Percentiles rank a stretch among this genome's conserved stretches.
Evolutionary conservation across 2,329 filamentous ascomycete genomes (phyloP).

Genomic region (Colletotrichum shisoi): DNA sequence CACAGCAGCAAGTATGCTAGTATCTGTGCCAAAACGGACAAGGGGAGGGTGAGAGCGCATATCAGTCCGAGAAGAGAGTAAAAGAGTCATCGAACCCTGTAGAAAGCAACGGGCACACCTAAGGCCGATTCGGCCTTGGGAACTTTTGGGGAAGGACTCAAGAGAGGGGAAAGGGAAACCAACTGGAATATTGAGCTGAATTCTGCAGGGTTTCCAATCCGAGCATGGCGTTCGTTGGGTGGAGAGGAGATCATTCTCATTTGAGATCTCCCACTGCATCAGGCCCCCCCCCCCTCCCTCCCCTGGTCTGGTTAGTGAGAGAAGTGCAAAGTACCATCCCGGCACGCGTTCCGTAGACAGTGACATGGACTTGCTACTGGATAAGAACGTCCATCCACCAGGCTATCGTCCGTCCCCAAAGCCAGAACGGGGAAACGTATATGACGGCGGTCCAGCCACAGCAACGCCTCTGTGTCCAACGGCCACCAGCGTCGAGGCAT

Average conservation of each 20-base stretch:
- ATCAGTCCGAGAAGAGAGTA: not conserved
- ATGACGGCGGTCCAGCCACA: constrained; percentile 20
- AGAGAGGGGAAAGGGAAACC: constrained; percentile 24
- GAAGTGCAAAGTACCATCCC: constrained; percentile 13
- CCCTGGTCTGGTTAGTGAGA: not conserved
- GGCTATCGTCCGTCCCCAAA: not conserved
- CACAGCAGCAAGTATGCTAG: constrained; percentile 4
- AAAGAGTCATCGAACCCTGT: constrained; percentile 38
- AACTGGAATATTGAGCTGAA: constrained; percentile 17
- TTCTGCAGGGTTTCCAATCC: constrained; percentile 16
- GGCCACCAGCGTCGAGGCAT: not conserved
- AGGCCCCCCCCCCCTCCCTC: constrained; percentile 14
- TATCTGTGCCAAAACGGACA: not conserved
- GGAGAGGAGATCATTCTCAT: constrained; percentile 9
- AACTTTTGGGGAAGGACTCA: not conserved
- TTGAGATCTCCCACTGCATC: constrained; percentile 24
- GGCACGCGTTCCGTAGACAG: constrained; percentile 10
- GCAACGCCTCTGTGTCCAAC: constrained; percentile 29
- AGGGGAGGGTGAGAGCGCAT: constrained; percentile 4
- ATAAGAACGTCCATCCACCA: not conserved
- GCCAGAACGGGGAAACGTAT: constrained; percentile 3
- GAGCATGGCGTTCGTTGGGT: constrained; percentile 18
- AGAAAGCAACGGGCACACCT: constrained; percentile 31
- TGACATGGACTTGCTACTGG: constrained; percentile 10
- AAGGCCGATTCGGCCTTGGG: not conserved